These are phyloP conservation scores for Neotropicomus parvogracilis DNA, from an alignment of 1,284 basidiomycete genomes.

Conservation along the genomic window DNA sequence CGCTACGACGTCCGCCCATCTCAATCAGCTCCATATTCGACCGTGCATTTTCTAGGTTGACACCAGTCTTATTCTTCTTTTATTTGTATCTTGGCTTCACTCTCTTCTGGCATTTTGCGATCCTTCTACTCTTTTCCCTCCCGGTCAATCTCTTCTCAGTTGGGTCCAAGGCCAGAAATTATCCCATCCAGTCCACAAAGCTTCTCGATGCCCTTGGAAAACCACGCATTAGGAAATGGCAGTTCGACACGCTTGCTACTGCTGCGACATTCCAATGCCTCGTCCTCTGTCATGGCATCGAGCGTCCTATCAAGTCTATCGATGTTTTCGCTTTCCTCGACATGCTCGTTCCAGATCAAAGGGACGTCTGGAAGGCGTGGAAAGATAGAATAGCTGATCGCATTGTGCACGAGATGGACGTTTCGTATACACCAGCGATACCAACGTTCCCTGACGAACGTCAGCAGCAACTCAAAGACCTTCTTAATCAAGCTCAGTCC, in stretches of 20 bases:
- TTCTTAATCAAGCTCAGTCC: not conserved
- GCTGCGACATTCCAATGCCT: conserved; percentile 12
- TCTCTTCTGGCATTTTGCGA: not conserved
- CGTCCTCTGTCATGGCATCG: conserved; percentile 4
- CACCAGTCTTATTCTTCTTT: no score
- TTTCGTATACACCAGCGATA: not conserved
- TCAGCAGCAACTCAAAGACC: not conserved
- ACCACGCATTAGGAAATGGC: conserved; percentile 9
- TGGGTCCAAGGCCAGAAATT: not conserved
- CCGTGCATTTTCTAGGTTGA: no score
- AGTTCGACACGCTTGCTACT: not conserved
- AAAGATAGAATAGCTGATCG: not conserved
- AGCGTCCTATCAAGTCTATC: conserved; percentile 4
- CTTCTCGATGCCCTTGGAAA: conserved; percentile 10
- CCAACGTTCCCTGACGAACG: conserved; percentile 3
- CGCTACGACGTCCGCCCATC: no score
- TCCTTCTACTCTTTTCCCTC: not conserved
- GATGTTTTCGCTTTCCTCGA: not conserved
- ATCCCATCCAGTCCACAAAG: conserved; percentile 4
- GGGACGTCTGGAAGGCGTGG: not conserved
- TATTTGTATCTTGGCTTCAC: no score
- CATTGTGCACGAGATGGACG: not conserved
- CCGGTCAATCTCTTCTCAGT: not conserved
- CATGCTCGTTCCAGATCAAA: conserved; percentile 1
- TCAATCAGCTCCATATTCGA: no score